Conservation (phyloP, 2,329 filamentous ascomycete genomes). For the Epichloe scottii region DNA sequence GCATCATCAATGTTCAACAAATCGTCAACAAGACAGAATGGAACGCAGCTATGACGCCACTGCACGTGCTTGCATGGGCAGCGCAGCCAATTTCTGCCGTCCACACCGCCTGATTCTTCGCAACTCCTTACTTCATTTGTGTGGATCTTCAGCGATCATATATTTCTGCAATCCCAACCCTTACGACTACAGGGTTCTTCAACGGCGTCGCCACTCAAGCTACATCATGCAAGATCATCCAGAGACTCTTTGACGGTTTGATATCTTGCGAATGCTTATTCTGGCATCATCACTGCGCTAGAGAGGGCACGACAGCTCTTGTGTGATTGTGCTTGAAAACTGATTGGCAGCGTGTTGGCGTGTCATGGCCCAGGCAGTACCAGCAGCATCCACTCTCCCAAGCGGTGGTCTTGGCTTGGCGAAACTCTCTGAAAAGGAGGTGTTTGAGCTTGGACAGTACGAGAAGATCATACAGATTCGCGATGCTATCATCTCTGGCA, state of each 20-base stretch:
- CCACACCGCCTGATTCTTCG: constrained; percentile 19
- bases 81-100: constrained; percentile 11
- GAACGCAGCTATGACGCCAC: not conserved
- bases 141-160: not conserved
- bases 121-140: not conserved
- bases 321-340: not conserved
- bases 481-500: constrained; percentile 69
- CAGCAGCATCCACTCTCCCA: not conserved
- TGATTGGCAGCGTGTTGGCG: not conserved
- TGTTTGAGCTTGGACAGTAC: constrained; percentile 55
- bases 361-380: constrained; percentile 3
- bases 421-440: constrained; percentile 30
- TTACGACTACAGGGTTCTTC: not conserved
- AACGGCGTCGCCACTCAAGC: not conserved
- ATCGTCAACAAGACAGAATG: not conserved
- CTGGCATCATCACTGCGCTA: not conserved
- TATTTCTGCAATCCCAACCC: not conserved
- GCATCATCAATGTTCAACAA: not conserved
- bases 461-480: constrained; percentile 69
- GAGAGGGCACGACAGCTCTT: not conserved
- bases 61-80: not conserved
- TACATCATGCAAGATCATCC: not conserved
- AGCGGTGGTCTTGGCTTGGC: not conserved
- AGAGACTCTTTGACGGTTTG: not conserved
- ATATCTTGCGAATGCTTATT: not conserved